These are phyloP conservation scores for Penicillium sp. DNA, from an alignment of 2,329 filamentous ascomycete species.

Conservation along the genomic window DNA sequence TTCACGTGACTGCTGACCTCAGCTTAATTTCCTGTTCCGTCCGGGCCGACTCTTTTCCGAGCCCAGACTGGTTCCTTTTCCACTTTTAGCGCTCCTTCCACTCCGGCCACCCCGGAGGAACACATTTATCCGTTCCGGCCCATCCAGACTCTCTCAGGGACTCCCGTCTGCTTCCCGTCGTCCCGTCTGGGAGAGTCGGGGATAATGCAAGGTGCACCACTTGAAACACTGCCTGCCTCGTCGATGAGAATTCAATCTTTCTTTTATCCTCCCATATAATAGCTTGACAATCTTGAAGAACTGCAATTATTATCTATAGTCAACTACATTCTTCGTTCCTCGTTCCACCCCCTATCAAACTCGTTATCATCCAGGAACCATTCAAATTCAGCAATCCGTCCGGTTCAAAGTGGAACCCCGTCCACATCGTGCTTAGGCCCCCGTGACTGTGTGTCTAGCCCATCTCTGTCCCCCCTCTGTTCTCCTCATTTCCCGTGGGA, in stretches of 20 bases:
- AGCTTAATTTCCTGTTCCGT: constrained; percentile 21
- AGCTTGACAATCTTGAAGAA: not conserved
- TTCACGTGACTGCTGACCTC: not conserved
- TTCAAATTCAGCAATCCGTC: not conserved
- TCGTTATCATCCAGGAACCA: not conserved
- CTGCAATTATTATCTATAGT: not conserved
- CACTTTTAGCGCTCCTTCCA: not conserved
- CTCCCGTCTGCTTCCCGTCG: not conserved
- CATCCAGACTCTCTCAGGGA: not conserved
- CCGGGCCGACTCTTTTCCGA: constrained; percentile 25
- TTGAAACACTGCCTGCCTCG: constrained; percentile 4
- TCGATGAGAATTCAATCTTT: not conserved
- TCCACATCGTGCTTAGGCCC: constrained; percentile 12
- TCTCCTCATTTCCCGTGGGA: constrained; percentile 15
- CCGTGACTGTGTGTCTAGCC: constrained; percentile 11
- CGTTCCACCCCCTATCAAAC: not conserved
- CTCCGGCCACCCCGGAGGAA: not conserved
- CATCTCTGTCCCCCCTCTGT: not conserved
- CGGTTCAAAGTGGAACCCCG: constrained; percentile 10
- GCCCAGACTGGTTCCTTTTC: constrained; percentile 20
- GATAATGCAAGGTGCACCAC: not conserved
- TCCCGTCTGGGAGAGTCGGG: not conserved
- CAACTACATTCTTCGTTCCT: too few species aligned
- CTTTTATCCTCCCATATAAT: not conserved
- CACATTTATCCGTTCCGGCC: not conserved